These are phyloP conservation scores for Lepraria neglecta DNA, from an alignment of 495 filamentous ascomycete species.

Conservation along the genomic window DNA sequence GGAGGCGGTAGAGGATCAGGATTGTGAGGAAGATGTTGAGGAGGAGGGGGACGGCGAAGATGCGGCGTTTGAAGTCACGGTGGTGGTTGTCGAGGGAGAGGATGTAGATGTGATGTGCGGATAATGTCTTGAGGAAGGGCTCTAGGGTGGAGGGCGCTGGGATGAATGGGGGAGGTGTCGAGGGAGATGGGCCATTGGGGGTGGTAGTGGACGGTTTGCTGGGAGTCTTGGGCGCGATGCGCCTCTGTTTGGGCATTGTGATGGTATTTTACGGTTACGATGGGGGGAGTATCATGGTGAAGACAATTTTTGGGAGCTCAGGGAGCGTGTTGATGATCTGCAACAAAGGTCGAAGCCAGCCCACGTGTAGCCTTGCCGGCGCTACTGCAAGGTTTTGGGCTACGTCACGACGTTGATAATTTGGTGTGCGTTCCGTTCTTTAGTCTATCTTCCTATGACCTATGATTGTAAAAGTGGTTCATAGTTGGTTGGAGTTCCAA, in stretches of 20 bases:
- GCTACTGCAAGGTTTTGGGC: not conserved
- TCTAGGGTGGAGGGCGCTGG: constrained; percentile 50
- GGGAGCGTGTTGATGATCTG: too few relatives aligned
- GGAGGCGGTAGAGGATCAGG: constrained; percentile 56
- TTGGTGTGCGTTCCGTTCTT: not conserved
- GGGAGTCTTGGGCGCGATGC: too few relatives aligned
- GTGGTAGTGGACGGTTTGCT: not conserved
- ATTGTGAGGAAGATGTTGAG: constrained; percentile 59
- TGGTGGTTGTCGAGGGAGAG: constrained; percentile 66
- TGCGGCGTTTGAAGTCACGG: constrained; percentile 59
- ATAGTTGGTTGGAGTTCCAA: not conserved
- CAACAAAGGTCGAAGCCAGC: too few relatives aligned
- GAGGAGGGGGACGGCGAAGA: constrained; percentile 65
- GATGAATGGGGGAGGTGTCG: constrained; percentile 54
- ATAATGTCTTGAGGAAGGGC: constrained; percentile 56
- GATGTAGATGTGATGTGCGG: constrained; percentile 64
- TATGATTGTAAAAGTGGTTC: not conserved
- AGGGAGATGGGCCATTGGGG: constrained; percentile 29
- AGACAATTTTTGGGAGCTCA: too few relatives aligned
- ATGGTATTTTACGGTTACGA: too few relatives aligned
- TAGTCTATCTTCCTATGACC: not conserved
- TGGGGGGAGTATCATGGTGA: too few relatives aligned
- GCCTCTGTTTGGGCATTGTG: too few relatives aligned
- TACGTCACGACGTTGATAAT: not conserved
- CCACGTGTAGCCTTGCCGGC: too few relatives aligned